These are phyloP conservation scores for Penicillium soppii DNA, from an alignment of 495 filamentous ascomycete species.

Conservation along the genomic window DNA sequence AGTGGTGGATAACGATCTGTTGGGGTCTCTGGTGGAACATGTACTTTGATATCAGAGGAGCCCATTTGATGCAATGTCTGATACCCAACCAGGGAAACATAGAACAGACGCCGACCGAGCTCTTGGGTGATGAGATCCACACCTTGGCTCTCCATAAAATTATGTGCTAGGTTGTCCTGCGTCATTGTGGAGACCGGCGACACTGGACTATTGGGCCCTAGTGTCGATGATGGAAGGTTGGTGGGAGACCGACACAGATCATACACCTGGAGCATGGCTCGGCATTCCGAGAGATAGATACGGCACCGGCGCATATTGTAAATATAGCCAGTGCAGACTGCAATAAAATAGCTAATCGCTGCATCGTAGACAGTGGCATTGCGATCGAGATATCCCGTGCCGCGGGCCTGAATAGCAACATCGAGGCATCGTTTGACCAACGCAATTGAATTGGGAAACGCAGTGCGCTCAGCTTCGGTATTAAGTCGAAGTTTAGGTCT, in stretches of 20 bases:
- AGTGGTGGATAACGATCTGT: constrained; percentile 77
- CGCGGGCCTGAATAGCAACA: constrained; percentile 69
- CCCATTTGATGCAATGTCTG: constrained; percentile 67
- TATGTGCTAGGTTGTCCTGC: constrained; percentile 16
- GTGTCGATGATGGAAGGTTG: constrained; percentile 12
- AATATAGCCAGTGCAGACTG: constrained; percentile 66
- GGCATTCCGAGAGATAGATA: constrained; percentile 70
- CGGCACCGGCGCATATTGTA: constrained; percentile 65
- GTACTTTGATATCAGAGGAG: constrained; percentile 58
- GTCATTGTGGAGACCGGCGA: constrained; percentile 26
- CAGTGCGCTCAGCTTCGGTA: constrained; percentile 46
- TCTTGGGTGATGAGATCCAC: constrained; percentile 74
- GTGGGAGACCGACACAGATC: constrained; percentile 55
- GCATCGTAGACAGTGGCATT: constrained; percentile 76
- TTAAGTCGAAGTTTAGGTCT: constrained; percentile 70
- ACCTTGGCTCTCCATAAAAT: constrained; percentile 19
- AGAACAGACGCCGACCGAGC: constrained; percentile 76
- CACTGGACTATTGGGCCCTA: constrained; percentile 25
- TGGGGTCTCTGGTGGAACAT: constrained; percentile 69
- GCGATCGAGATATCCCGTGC: constrained; percentile 63
- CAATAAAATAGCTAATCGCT: constrained; percentile 81
- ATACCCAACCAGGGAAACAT: constrained; percentile 67
- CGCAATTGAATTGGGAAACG: constrained; percentile 63
- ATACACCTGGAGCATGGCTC: constrained; percentile 68
- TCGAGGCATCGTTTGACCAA: constrained; percentile 73